Evolutionary conservation across 805 yeast species (phyloP), one percentile per base, ranked within the genome.

Genomic region (Cyberlindnera suaveolens): DNA sequence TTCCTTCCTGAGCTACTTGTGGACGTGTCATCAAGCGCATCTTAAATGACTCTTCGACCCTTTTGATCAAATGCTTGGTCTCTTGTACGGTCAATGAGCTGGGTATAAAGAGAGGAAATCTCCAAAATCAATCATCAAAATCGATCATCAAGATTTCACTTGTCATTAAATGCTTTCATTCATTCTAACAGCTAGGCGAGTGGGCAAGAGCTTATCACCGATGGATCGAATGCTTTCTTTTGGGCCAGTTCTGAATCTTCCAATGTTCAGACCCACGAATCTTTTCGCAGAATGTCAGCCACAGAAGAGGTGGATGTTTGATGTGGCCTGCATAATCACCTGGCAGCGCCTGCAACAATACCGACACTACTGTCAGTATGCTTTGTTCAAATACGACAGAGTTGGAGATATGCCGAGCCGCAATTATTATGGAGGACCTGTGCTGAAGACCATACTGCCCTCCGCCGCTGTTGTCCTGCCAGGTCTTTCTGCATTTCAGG

Each of bases 191-290:
- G 44, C 78, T 70, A 27, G 84, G 53, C 10, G 73, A 74, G 48
- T 77, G 18, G 18, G 18, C n/a, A n/a, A n/a, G n/a, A n/a, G 18
- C 18, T 17, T 4, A 17, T 17, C 18, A 17, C 18, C 4, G 18
- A 17, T 17, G 18, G 4, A 17, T 75, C 65, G 87, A 60, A 0
- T 71, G 71, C 38, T 77, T 63, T 23, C n/a, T 71, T 66, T 31
- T 79, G 73, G 32, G 88, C 82, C 47, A 76, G 72, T 27, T 77
- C 70, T 20, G 89, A 64, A 0, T 96, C 96, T 49, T 82, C 82
- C 36, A 85, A 38, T 82, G 71, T 60, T 91, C 96, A 2, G 91
- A 4, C 90, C 84, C 90, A 79, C 5, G 91, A 66, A 0, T 85
- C 97, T 53, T 80, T 76, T 34, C 95, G 70, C 48, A 91, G 64